Percentiles rank a stretch among this genome's conserved stretches.
These are phyloP conservation scores for Chalciporus sp. DNA, from an alignment of 1,284 basidiomycete species.

Conservation along the genomic window DNA sequence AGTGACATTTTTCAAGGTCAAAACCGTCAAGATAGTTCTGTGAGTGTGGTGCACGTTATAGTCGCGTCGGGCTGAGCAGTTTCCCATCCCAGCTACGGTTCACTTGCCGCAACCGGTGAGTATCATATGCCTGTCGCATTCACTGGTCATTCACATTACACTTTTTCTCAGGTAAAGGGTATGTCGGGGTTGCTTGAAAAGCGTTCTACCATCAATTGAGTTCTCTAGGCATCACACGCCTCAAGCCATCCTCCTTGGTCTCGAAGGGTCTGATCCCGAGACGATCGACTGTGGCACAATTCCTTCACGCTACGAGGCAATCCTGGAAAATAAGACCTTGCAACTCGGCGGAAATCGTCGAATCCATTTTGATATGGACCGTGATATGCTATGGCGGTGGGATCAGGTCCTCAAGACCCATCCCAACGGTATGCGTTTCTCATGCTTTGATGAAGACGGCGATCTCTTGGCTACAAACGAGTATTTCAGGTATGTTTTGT, in stretches of 20 bases:
- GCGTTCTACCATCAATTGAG: slow-evolving; percentile 3
- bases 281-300: slow-evolving; percentile 85
- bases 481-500: slow-evolving; percentile 68
- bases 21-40: slow-evolving; percentile 84
- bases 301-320: slow-evolving; percentile 70
- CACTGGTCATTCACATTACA: slow-evolving; percentile 25
- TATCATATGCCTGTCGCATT: not conserved
- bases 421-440: slow-evolving; percentile 92
- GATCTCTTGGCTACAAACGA: slow-evolving; percentile 93
- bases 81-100: slow-evolving; percentile 61
- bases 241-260: slow-evolving; percentile 87
- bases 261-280: slow-evolving; percentile 87
- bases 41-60: slow-evolving; percentile 40
- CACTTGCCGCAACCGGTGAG: slow-evolving; percentile 75
- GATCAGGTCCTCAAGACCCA: slow-evolving; percentile 80
- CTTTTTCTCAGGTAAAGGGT: slow-evolving; percentile 73
- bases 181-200: slow-evolving; percentile 22
- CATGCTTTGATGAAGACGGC: slow-evolving; percentile 80
- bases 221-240: slow-evolving; percentile 85
- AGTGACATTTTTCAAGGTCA: slow-evolving; percentile 49
- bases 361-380: slow-evolving; percentile 84
- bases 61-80: slow-evolving; percentile 1
- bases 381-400: slow-evolving; percentile 92
- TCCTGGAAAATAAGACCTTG: slow-evolving; percentile 67
- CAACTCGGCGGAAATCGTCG: slow-evolving; percentile 72